Base-by-base conservation (phyloP, 176 grass and related monocot genomes). In the Oropetium thomaeum region DNA sequence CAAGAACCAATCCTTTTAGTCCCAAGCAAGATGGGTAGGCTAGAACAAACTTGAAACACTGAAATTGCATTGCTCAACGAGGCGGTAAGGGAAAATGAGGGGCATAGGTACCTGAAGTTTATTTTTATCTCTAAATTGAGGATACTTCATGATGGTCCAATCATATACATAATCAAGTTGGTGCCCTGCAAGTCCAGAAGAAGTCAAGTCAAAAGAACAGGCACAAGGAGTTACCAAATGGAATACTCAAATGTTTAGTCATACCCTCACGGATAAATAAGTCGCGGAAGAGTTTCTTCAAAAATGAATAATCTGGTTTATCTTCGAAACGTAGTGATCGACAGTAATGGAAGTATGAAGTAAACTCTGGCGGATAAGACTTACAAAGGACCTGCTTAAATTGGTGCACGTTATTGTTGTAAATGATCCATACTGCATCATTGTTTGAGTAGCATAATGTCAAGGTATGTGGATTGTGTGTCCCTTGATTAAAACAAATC, bases 311-410 rank as follows among this genome's bases (percentile, higher is more conserved):
- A 77, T 96, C 93, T 60, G 87, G 93, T 38, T 89, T 96, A 85
- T 96, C 93, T 92, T 96, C 93, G 73, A 96, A 96, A 23, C 93
- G 81, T 61, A 96, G 70, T 8, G 93, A 96, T 44, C 89, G 89
- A 44, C 93, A 92, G 69, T 96, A 96, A 83, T 90, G 89, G 65
- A 96, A 96, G 65, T 96, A 96, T 15, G 84, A 74, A 62, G 74
- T 82, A 47, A 96, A 96, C 57, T 96, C 93, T 69, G 89, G 16
- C 9, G 90, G 77, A 82, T 84, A 79, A 35, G 67, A 81, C 78
- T 89, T 93, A 75, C 90, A 93, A 35, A 93, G 71, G 28, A 87
- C 83, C 90, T 93, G 81, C 74, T 74, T 6, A 69, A 47, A 39
- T 23, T 57, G 42, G 4, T 52, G 48, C 47, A 45, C 43, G 28